Evolutionary conservation across 1,139 yeast species (phyloP).

Genomic region (Zygoascus meyerae): DNA sequence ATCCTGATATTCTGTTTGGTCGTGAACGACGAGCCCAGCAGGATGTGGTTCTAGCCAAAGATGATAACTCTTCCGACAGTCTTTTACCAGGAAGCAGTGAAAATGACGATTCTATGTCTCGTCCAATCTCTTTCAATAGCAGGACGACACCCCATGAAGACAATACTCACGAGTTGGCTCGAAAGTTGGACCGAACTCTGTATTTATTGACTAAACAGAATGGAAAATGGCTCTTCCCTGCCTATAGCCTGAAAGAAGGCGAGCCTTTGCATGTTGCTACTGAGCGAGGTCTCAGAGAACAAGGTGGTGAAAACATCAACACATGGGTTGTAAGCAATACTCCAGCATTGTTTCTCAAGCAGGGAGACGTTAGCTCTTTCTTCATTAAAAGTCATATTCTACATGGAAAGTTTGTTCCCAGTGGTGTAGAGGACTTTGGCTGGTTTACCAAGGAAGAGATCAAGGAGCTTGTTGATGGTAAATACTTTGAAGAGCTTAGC

Average conservation of each 20-base stretch:
- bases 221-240: constrained; percentile 71
- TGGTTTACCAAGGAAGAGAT: constrained; percentile 89
- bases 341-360: constrained; percentile 55
- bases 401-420: constrained; percentile 71
- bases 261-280: constrained; percentile 67
- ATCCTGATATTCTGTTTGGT: constrained; percentile 78
- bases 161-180: constrained; percentile 64
- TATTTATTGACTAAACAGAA: constrained; percentile 56
- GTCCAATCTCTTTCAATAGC: constrained; percentile 66
- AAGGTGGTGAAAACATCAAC: constrained; percentile 74
- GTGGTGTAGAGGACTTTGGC: constrained; percentile 44
- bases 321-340: constrained; percentile 86
- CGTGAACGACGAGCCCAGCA: constrained; percentile 87
- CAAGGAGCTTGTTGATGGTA: constrained; percentile 45
- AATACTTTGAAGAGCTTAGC: constrained; percentile 43
- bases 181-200: constrained; percentile 73
- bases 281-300: constrained; percentile 59
- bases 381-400: constrained; percentile 82
- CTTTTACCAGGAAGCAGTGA: constrained; percentile 34
- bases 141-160: constrained; percentile 77
- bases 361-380: constrained; percentile 45
- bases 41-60: constrained; percentile 62
- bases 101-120: constrained; percentile 43
- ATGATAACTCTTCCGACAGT: constrained; percentile 40
- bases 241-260: constrained; percentile 43